Conservation (phyloP, 495 filamentous ascomycete species). For the Podospora comata region DNA sequence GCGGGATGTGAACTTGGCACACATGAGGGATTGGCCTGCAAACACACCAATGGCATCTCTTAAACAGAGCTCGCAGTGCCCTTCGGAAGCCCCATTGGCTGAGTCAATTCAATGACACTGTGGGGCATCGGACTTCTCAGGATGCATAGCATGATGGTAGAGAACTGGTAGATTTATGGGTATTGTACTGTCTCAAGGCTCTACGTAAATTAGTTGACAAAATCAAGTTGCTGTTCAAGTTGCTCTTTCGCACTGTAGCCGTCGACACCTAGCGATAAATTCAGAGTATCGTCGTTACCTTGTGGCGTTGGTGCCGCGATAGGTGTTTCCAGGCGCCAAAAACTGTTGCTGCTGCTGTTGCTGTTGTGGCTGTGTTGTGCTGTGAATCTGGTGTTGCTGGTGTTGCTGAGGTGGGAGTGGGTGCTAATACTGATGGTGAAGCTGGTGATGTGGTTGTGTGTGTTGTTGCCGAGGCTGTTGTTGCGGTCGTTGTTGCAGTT, state of each 20-base stretch:
- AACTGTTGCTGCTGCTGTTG: neutral
- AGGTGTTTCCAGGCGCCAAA: neutral
- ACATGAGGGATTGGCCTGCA: neutral
- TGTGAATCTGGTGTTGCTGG: neutral
- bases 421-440: neutral
- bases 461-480: neutral
- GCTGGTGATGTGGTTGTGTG: neutral
- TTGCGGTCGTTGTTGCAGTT: neutral
- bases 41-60: neutral
- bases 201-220: too few relatives aligned
- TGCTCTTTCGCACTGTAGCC: neutral
- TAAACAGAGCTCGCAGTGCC: neutral
- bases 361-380: neutral
- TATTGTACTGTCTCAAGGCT: neutral
- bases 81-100: neutral
- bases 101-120: neutral
- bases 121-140: slow-evolving; percentile 8
- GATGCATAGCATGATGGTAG: neutral
- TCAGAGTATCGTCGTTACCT: neutral
- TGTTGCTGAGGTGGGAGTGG: too few relatives aligned
- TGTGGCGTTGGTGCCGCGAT: neutral
- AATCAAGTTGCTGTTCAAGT: neutral
- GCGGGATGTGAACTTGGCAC: neutral
- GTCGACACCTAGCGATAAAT: neutral
- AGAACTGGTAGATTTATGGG: neutral